Evolutionary conservation across 2,329 filamentous ascomycete genomes (phyloP).

Genomic region (Epichloe aotearoae): DNA sequence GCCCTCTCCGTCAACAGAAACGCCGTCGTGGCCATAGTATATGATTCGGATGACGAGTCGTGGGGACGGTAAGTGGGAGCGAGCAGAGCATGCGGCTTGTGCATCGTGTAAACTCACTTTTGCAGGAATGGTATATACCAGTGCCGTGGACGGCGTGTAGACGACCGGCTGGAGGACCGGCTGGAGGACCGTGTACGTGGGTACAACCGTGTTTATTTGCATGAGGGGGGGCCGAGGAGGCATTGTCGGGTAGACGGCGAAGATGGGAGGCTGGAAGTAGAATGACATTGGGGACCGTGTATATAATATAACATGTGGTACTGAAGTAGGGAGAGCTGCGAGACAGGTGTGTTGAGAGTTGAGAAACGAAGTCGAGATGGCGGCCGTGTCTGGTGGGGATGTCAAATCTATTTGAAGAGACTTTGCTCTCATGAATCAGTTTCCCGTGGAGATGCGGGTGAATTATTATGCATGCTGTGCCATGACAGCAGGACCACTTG

Average conservation of each 20-base stretch:
- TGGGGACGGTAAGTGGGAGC: background rate
- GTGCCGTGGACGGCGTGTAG: background rate
- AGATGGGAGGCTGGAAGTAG: slow-evolving; percentile 14
- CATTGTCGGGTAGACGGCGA: slow-evolving; percentile 5
- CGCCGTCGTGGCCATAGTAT: slow-evolving; percentile 1
- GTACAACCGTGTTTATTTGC: background rate
- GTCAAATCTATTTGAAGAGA: background rate
- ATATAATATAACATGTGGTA: background rate
- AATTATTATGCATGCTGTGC: background rate
- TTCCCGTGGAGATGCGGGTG: background rate
- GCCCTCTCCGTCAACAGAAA: too few species aligned
- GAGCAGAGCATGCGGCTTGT: background rate
- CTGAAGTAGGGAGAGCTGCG: background rate
- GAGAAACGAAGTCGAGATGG: background rate
- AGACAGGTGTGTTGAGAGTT: background rate
- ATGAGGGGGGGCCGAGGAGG: background rate
- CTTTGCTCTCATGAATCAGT: background rate
- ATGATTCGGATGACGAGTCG: slow-evolving; percentile 1
- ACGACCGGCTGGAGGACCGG: background rate
- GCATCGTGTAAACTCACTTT: background rate
- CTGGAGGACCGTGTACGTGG: background rate
- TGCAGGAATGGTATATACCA: background rate
- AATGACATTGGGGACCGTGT: slow-evolving; percentile 12
- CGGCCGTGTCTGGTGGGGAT: background rate
- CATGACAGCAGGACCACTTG: background rate